Evolutionary conservation across 225 moss, liverwort and hornwort genomes (phyloP).

Genomic region (Pseudoscleropodium purum): DNA sequence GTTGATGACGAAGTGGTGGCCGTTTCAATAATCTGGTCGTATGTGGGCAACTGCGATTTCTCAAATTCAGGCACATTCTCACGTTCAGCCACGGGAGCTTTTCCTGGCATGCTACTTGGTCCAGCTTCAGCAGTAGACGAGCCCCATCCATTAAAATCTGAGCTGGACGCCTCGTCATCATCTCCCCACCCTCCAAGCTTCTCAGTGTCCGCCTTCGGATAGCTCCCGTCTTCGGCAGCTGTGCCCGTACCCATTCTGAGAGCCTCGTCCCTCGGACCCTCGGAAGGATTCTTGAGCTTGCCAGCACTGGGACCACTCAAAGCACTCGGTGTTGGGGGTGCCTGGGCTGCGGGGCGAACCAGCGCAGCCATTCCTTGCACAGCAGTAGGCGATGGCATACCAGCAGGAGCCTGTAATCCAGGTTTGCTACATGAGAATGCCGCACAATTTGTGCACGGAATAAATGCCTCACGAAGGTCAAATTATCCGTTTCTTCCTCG

Average conservation of each 20-base stretch:
- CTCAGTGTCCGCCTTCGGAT: conserved; percentile 7
- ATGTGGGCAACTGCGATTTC: not conserved
- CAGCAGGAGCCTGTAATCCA: conserved; percentile 15
- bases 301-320: conserved; percentile 11
- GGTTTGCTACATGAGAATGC: not conserved
- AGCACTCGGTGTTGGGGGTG: conserved; percentile 4
- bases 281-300: conserved; percentile 20
- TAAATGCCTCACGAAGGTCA: not conserved
- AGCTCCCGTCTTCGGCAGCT: conserved; percentile 35
- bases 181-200: conserved; percentile 39
- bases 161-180: conserved; percentile 14
- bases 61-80: not conserved
- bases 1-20: not conserved
- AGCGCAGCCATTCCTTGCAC: conserved; percentile 55
- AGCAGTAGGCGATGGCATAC: conserved; percentile 29
- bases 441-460: not conserved
- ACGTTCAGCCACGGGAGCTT: not conserved
- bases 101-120: conserved; percentile 14
- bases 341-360: conserved; percentile 14
- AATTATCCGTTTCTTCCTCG: not conserved
- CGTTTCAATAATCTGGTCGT: not conserved
- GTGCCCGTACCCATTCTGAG: conserved; percentile 38
- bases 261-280: conserved; percentile 25
- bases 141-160: conserved; percentile 47
- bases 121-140: conserved; percentile 21